phyloP scores from a whole-genome alignment of 2,329 filamentous ascomycete genomes.

The Chaetomium strumarium region DNA sequence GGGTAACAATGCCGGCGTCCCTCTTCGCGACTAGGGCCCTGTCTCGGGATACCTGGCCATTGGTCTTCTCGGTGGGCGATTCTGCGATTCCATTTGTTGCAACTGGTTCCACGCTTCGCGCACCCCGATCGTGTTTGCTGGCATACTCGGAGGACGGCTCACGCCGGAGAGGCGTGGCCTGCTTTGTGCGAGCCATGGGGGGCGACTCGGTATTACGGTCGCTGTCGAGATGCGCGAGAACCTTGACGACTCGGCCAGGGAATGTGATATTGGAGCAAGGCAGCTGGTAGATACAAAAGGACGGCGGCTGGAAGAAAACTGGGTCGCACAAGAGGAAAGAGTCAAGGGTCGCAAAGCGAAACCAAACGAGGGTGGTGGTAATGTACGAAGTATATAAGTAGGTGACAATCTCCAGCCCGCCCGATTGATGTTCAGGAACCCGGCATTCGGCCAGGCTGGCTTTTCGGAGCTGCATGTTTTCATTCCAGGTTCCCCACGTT shows the following conservation, averaged over 20 bases:
- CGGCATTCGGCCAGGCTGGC: constrained; percentile 21
- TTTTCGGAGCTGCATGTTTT: constrained; percentile 13
- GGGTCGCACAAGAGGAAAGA: not conserved
- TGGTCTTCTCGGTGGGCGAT: constrained; percentile 25
- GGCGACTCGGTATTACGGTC: not conserved
- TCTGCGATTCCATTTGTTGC: constrained; percentile 30
- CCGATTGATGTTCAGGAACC: not conserved
- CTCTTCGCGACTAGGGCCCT: constrained; percentile 28
- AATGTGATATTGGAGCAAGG: not conserved
- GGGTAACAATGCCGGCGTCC: constrained; percentile 63
- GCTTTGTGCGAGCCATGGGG: constrained; percentile 66
- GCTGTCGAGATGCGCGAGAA: not conserved
- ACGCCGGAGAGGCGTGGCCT: constrained; percentile 58
- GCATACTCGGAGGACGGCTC: constrained; percentile 62
- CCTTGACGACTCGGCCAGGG: not conserved
- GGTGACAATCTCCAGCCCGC: not conserved
- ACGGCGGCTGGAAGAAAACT: not conserved
- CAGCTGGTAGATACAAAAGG: not conserved
- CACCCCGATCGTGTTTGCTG: constrained; percentile 38
- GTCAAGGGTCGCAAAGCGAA: not conserved
- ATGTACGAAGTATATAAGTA: not conserved
- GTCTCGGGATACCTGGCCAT: not conserved
- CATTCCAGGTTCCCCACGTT: constrained; percentile 6
- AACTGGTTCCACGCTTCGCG: constrained; percentile 11
- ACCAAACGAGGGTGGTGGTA: not conserved